phyloP scores from a whole-genome alignment of 176 grass and related monocot species.

The Aegilops tauschii region DNA sequence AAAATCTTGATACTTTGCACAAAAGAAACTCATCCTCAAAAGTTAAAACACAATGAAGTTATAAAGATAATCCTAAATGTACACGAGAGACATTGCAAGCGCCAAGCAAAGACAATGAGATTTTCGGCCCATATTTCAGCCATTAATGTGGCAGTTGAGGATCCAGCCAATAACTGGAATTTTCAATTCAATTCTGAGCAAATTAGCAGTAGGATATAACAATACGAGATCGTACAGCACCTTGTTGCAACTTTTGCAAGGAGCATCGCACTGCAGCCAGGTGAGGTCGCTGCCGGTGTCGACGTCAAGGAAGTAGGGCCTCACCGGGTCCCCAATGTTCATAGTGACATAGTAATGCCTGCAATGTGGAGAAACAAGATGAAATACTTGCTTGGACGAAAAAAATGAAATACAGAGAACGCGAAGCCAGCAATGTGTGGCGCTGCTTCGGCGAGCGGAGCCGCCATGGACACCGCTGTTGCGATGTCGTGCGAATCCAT shows the following conservation, averaged over 20 bases:
- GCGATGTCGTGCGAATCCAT: too few relatives aligned
- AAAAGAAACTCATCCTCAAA: too few relatives aligned
- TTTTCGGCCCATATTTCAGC: too few relatives aligned
- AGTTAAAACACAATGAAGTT: too few relatives aligned
- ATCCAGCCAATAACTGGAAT: background rate
- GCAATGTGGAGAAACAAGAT: background rate
- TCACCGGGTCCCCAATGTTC: conserved; percentile 78
- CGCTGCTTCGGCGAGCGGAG: too few relatives aligned
- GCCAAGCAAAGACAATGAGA: too few relatives aligned
- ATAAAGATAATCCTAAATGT: too few relatives aligned
- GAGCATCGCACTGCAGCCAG: conserved; percentile 95
- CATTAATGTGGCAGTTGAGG: too few relatives aligned
- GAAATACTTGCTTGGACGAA: background rate
- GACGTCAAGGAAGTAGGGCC: conserved; percentile 77
- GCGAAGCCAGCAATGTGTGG: too few relatives aligned
- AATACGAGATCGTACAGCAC: conserved; percentile 6
- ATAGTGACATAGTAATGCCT: conserved; percentile 74
- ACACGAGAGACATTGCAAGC: too few relatives aligned
- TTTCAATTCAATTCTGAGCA: background rate
- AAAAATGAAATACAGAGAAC: background rate
- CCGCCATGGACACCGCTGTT: too few relatives aligned
- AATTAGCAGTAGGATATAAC: background rate
- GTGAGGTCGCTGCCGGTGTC: conserved; percentile 98
- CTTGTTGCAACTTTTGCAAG: conserved; percentile 87
- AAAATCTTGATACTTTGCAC: too few relatives aligned